Conservation (phyloP, 768 basidiomycete species). For the Cyclocybe cylindracea region DNA sequence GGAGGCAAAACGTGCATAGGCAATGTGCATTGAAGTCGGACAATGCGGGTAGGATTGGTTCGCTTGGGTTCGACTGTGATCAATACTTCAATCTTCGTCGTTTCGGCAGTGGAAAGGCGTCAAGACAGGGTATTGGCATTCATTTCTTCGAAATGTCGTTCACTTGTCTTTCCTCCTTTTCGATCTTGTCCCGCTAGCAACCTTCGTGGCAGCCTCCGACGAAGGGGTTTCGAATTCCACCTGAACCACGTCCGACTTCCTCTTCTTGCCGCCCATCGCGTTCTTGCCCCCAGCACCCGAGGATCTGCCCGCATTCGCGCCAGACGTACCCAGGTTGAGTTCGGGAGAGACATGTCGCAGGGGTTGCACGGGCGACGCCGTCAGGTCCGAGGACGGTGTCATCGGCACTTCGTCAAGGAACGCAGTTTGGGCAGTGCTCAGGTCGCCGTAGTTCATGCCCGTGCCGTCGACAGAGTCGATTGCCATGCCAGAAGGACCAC, state of each 20-base stretch:
- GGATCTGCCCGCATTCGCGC: not conserved
- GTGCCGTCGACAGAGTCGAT: not conserved
- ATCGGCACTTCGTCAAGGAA: constrained; percentile 30
- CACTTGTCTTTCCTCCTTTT: constrained; percentile 15
- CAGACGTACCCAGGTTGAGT: constrained; percentile 9
- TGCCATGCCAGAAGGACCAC: not conserved
- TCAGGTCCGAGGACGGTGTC: constrained; percentile 19
- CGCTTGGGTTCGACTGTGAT: too few species aligned
- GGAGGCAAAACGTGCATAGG: too few species aligned
- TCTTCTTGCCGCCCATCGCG: constrained; percentile 14
- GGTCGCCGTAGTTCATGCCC: constrained; percentile 14
- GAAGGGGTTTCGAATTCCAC: constrained; percentile 1
- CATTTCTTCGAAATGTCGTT: too few species aligned
- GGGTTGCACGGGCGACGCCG: constrained; percentile 22
- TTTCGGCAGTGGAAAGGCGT: too few species aligned
- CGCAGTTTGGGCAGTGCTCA: constrained; percentile 15
- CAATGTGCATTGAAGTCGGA: too few species aligned
- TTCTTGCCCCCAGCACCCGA: constrained; percentile 16
- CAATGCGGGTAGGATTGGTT: too few species aligned
- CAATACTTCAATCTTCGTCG: too few species aligned
- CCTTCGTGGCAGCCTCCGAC: not conserved
- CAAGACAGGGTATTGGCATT: too few species aligned
- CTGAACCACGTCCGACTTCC: constrained; percentile 18
- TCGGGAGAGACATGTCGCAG: constrained; percentile 22
- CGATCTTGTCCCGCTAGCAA: constrained; percentile 10